phyloP scores from a whole-genome alignment of 345 rosid species.

The Raphanus sativus region DNA sequence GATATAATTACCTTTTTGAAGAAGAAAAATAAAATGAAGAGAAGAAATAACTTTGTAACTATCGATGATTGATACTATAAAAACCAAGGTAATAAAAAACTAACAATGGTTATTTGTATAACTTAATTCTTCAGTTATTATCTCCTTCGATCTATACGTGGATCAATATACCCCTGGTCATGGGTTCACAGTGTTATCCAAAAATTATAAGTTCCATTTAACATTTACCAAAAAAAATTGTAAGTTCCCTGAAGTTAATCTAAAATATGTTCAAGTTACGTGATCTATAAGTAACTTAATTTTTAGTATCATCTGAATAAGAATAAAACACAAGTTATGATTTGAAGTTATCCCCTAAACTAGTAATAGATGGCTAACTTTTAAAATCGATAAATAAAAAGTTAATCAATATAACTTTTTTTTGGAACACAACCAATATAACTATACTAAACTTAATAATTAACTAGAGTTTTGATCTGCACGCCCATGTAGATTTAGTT shows the following conservation, averaged over 20 bases:
- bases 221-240: no score
- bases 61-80: no score
- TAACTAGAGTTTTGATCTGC: background rate
- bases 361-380: background rate
- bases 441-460: background rate
- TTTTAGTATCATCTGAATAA: background rate
- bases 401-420: background rate
- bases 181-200: background rate
- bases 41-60: no score
- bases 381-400: background rate
- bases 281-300: background rate
- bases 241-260: background rate
- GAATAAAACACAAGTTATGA: background rate
- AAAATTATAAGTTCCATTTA: background rate
- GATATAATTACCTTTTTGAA: no score
- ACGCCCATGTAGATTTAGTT: no score
- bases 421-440: background rate
- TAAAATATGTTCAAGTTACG: background rate
- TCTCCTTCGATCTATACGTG: background rate
- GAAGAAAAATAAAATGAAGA: no score
- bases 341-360: background rate
- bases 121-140: background rate
- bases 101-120: no score
- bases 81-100: no score
- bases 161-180: background rate